Base-by-base conservation (phyloP, 225 moss, liverwort and hornwort species). In the Polytrichum commune region DNA sequence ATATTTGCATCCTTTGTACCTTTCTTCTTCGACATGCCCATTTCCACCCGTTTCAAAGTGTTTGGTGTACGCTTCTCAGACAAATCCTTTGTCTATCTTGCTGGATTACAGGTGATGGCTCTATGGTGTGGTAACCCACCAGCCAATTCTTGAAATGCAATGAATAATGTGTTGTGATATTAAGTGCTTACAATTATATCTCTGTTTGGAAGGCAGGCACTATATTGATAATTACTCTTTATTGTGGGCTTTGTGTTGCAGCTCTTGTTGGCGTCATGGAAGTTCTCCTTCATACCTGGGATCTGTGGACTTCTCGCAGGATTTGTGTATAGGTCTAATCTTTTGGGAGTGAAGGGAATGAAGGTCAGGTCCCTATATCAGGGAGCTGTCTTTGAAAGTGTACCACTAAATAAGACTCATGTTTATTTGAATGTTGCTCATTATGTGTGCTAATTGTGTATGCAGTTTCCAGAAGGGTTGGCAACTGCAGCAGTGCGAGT, bases 1-100 rank as follows among this genome's bases (percentile, higher is more conserved):
- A 93, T 97, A 72, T 97, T 93, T 86, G 85, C 89, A 30, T 93
- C 93, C 23, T 97, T 93, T 80, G 86, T 97, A 67, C 96, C 93
- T 46, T 97, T 92, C 74, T 93, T 93, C 88, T 97, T 97, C 53
- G 93, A 97, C 80, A 97, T 97, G 24, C 96, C 93, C 7, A 83
- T 93, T 60, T 92, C 96, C 27, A 93, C 88, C 58, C 87, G 88
- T 60, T 97, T 93, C 72, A 89, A 88, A 77, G 81, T 93, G 26
- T 92, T 97, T 72, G 92, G 93, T 33, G 83, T 81, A 33, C 80
- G 89, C 64, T 97, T 97, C 75, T 97, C 96, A 7, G 93, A 93
- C 84, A 97, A 97, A 73, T 93, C 96, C 27, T 97, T 97, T 77
- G 86, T 97, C 69, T 97, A 97, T 64, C 86, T 93, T 19, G 96